Base-by-base conservation (phyloP, 805 yeast species). In the Candida ascalaphidarum region DNA sequence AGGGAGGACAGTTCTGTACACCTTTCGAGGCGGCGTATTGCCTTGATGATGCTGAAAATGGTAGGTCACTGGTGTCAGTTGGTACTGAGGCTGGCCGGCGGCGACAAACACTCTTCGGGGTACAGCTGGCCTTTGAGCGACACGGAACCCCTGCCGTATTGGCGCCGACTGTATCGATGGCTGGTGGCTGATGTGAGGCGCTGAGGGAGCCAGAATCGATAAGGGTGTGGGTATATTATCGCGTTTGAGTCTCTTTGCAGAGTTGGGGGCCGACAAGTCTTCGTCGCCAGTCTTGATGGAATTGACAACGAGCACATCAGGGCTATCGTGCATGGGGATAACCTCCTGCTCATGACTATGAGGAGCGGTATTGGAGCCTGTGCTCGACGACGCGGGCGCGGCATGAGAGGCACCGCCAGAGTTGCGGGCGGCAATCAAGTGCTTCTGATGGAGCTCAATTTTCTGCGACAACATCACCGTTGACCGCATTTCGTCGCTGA, bases 91-190 rank as follows among this genome's bases (percentile, higher is more conserved):
- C n/a, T n/a, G n/a, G n/a, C n/a, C n/a, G n/a, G n/a, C n/a, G n/a
- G n/a, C n/a, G n/a, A n/a, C n/a, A n/a, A n/a, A n/a, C n/a, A n/a
- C n/a, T n/a, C n/a, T n/a, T n/a, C n/a, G n/a, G n/a, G n/a, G n/a
- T n/a, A n/a, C n/a, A n/a, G n/a, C n/a, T n/a, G n/a, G n/a, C n/a
- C n/a, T n/a, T n/a, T n/a, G n/a, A n/a, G n/a, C n/a, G n/a, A n/a
- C n/a, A n/a, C n/a, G n/a, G n/a, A n/a, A n/a, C n/a, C 12, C n/a
- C 11, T 32, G 39, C 23, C 48, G 32, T 9, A 53, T 46, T 3
- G 63, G 63, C 4, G 63, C 63, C 12, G 61, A 55, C 21, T 52
- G 58, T 23, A 56, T 50, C 22, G 39, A 22, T 4, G 57, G 57
- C 7, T 21, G 34, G 20, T 6, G 28, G 16, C 7, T 11, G 20